Evolutionary conservation across 257 asterid species (phyloP).

Genomic region (Ehretia macrophylla): DNA sequence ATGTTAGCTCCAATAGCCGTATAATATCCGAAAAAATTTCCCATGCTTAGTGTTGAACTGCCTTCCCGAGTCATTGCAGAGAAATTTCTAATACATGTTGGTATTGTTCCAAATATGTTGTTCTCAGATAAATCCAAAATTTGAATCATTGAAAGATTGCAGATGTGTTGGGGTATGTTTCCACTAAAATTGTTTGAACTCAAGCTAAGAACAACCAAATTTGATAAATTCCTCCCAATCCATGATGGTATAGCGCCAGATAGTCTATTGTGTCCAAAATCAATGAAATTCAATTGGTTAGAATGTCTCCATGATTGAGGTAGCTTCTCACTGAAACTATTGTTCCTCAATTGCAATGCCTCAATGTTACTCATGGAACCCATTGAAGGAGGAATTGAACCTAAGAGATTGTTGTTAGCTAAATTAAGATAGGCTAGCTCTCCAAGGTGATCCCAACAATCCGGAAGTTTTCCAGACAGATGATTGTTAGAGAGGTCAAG

Average conservation of each 20-base stretch:
- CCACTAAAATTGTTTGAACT: conserved; percentile 25
- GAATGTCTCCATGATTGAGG: conserved; percentile 20
- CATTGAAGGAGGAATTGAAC: conserved; percentile 12
- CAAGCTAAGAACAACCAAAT: conserved; percentile 21
- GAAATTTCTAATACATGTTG: conserved; percentile 27
- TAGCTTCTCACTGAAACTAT: conserved; percentile 25
- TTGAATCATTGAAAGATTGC: conserved; percentile 20
- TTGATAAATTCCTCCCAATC: conserved; percentile 17
- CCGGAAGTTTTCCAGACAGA: conserved; percentile 18
- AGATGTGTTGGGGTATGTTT: conserved; percentile 16
- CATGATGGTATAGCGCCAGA: conserved; percentile 27
- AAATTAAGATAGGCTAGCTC: conserved; percentile 13
- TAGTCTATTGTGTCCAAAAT: conserved; percentile 20
- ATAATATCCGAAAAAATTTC: not conserved
- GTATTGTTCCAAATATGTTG: conserved; percentile 22
- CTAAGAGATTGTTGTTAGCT: conserved; percentile 25
- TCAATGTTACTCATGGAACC: not conserved
- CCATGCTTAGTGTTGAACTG: conserved; percentile 21
- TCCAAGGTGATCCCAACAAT: conserved; percentile 5
- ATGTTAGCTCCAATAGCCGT: not conserved
- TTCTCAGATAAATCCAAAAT: conserved; percentile 25
- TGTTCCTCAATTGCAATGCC: conserved; percentile 22
- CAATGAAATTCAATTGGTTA: conserved; percentile 8
- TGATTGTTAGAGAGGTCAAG: conserved; percentile 24
- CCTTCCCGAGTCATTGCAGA: conserved; percentile 4